Conservation (phyloP, 2,329 filamentous ascomycete species). For the Sclerotinia glacialis region DNA sequence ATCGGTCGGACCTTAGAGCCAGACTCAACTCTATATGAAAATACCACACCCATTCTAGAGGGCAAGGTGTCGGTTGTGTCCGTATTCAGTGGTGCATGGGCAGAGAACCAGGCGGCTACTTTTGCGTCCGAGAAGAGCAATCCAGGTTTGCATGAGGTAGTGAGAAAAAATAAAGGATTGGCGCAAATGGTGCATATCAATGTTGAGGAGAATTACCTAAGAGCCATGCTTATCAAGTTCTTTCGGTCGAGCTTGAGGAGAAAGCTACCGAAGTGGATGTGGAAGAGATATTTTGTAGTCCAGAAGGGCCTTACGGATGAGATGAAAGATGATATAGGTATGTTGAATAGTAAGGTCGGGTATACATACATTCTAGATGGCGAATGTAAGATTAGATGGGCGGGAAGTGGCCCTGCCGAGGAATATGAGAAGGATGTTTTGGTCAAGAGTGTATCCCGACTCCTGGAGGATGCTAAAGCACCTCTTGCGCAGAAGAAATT, state of each 20-base stretch:
- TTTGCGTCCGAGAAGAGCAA: conserved; percentile 68
- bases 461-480: conserved; percentile 54
- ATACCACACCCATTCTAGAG: conserved; percentile 73
- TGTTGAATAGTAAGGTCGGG: conserved; percentile 80
- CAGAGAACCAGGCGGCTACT: conserved; percentile 70
- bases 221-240: conserved; percentile 56
- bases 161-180: conserved; percentile 52
- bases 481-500: neutral
- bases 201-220: conserved; percentile 75
- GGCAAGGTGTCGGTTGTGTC: conserved; percentile 76
- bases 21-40: conserved; percentile 44
- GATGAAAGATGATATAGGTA: conserved; percentile 60
- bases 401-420: conserved; percentile 70
- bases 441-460: conserved; percentile 59
- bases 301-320: conserved; percentile 57
- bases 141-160: conserved; percentile 61
- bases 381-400: conserved; percentile 89
- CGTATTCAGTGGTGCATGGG: conserved; percentile 83
- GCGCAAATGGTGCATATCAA: conserved; percentile 86
- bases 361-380: conserved; percentile 90
- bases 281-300: conserved; percentile 61
- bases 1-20: conserved; percentile 72
- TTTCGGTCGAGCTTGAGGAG: conserved; percentile 55
- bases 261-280: conserved; percentile 51
- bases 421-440: conserved; percentile 65